A percentile compares a stretch with the other conserved stretches of the same genome.
phyloP scores from a whole-genome alignment of 2,329 filamentous ascomycete species.

The Aureobasidium sp. region DNA sequence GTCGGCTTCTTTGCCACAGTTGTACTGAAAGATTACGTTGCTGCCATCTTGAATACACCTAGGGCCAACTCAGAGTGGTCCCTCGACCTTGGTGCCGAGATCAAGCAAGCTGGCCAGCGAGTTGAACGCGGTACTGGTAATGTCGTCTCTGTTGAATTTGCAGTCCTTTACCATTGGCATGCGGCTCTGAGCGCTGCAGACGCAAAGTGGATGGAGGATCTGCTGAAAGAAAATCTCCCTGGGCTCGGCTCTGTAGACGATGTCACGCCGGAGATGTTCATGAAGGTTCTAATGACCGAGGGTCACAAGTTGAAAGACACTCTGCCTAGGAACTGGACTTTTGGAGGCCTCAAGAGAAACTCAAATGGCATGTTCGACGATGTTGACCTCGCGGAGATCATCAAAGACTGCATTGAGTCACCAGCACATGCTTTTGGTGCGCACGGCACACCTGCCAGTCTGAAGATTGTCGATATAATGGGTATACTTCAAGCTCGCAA shows the following conservation, averaged over 20 bases:
- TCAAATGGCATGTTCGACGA: conserved; percentile 39
- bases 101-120: conserved; percentile 35
- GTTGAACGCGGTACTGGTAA: conserved; percentile 39
- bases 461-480: conserved; percentile 44
- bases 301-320: conserved; percentile 32
- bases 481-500: conserved; percentile 41
- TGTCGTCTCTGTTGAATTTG: conserved; percentile 41
- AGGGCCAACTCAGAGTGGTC: conserved; percentile 41
- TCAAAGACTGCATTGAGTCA: conserved; percentile 43
- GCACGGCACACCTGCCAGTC: conserved; percentile 39
- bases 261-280: conserved; percentile 36
- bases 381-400: conserved; percentile 37
- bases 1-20: conserved; percentile 42
- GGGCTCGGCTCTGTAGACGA: conserved; percentile 38
- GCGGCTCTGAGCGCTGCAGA: conserved; percentile 39
- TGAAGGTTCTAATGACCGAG: conserved; percentile 34
- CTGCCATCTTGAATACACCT: conserved; percentile 40
- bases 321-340: conserved; percentile 35
- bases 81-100: conserved; percentile 40
- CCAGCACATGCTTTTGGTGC: conserved; percentile 46
- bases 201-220: conserved; percentile 39
- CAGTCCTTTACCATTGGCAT: conserved; percentile 43
- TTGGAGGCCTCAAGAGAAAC: conserved; percentile 34
- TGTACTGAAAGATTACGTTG: conserved; percentile 41
- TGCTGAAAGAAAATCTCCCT: conserved; percentile 30